These are phyloP conservation scores for Amaranthus hypochondriacus DNA, from an alignment of 148 eudicot genomes.

Conservation along the genomic window DNA sequence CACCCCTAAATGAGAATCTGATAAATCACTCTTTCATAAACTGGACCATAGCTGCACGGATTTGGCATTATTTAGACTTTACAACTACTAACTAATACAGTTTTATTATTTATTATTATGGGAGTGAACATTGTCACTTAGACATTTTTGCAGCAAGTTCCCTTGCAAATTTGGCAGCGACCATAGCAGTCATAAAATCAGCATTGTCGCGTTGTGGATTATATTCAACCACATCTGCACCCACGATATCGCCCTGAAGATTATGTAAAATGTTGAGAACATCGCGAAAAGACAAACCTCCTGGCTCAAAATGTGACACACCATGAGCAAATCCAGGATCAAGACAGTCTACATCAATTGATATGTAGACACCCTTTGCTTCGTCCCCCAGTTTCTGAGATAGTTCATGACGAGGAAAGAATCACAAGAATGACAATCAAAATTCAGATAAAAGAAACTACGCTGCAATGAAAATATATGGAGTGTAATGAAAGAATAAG, in stretches of 20 bases:
- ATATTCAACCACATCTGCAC: conserved; percentile 92
- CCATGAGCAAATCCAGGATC: conserved; percentile 99
- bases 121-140: conserved; percentile 24
- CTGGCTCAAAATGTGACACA: conserved; percentile 92
- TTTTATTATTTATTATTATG: neutral
- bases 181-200: conserved; percentile 99
- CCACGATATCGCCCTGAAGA: conserved; percentile 84
- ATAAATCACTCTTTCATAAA: neutral
- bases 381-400: conserved; percentile 92
- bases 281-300: conserved; percentile 92
- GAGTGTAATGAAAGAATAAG: conserved; percentile 12
- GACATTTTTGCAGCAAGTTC: conserved; percentile 87
- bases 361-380: conserved; percentile 85
- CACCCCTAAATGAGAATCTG: too few relatives aligned
- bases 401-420: neutral
- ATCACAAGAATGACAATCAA: neutral
- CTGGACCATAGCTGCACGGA: neutral
- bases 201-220: conserved; percentile 97
- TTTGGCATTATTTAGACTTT: neutral
- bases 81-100: neutral
- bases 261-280: conserved; percentile 87
- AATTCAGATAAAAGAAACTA: too few relatives aligned
- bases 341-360: conserved; percentile 81
- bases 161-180: conserved; percentile 89
- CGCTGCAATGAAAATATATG: conserved; percentile 1